A percentile compares a stretch with the other conserved stretches of the same genome.
Evolutionary conservation across 129 eudicot genomes (phyloP).

Genomic region (Pulicaria dysenterica): DNA sequence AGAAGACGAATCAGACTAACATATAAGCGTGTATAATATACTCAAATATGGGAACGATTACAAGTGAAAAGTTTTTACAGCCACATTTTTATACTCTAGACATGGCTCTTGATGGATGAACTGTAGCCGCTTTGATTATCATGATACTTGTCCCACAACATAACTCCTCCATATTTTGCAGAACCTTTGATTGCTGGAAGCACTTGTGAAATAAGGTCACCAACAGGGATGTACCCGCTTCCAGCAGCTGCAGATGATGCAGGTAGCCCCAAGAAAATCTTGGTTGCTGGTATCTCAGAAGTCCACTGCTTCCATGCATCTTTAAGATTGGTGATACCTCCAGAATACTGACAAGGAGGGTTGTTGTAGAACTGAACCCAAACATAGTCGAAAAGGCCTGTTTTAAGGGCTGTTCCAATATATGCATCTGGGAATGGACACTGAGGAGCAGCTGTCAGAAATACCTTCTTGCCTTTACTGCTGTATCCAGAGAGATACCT

Average conservation of each 20-base stretch:
- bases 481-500: conserved; percentile 29
- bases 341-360: conserved; percentile 38
- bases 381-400: conserved; percentile 37
- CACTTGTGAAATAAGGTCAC: conserved; percentile 37
- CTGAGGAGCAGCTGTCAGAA: conserved; percentile 46
- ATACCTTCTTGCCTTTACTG: conserved; percentile 27
- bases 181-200: conserved; percentile 38
- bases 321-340: conserved; percentile 25
- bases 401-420: conserved; percentile 40
- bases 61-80: conserved; percentile 11
- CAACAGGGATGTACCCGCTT: conserved; percentile 34
- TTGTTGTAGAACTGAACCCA: conserved; percentile 41
- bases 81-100: conserved; percentile 4
- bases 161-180: conserved; percentile 39
- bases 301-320: conserved; percentile 45
- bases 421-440: conserved; percentile 45
- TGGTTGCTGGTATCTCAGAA: conserved; percentile 21
- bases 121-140: conserved; percentile 42
- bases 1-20: neutral
- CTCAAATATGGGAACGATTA: neutral
- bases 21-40: neutral
- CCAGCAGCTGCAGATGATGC: conserved; percentile 46
- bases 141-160: conserved; percentile 42
- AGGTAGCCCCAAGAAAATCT: conserved; percentile 48
- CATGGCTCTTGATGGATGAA: conserved; percentile 35